Evolutionary conservation across 176 grass and related monocot genomes (phyloP), one percentile per base, ranked within the genome.

Genomic region (Pontederia crassipes): DNA sequence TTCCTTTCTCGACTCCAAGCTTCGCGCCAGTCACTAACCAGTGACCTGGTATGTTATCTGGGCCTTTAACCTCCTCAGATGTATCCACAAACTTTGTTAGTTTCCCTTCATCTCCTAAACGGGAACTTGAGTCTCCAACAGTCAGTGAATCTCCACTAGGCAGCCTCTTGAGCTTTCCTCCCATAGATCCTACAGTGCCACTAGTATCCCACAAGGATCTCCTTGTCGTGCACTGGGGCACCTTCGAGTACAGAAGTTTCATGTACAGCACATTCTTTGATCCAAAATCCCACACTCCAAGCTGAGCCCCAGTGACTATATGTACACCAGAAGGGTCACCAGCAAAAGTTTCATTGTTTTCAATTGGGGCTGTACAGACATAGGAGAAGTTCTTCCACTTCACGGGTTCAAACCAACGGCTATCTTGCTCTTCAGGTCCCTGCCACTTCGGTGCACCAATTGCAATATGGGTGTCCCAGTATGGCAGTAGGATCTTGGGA

Each of bases 281-380:
- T 57, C 77, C 81, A 1, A 89, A 89, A 55, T 89, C 81, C 85
- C 85, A 89, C 28, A 89, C 81, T 14, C 86, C 86, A 0, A 89
- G 75, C 60, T 89, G 86, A 11, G 81, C 86, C 7, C 86, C 86
- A 2, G 86, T 84, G 53, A 89, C 81, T 12, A 84, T 11, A 15
- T 78, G 64, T 11, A 72, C 75, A 15, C 74, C 81, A 10, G 67
- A 70, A 49, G 70, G 28, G 8, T 84, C 70, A 18, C 66, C 61
- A 3, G 81, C 60, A 35, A 65, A 20, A 1, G 61, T 72, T 63
- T 84, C 77, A 4, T 59, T 45, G 65, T 70, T 60, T 57, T 89
- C 77, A 1, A 89, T 71, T 28, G 86, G 86, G 8, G 86, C 74
- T 17, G 81, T 89, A n/a, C n/a, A n/a, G n/a, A n/a, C n/a, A n/a